Base-by-base conservation (phyloP, 768 basidiomycete genomes). In the Mrakia frigida region DNA sequence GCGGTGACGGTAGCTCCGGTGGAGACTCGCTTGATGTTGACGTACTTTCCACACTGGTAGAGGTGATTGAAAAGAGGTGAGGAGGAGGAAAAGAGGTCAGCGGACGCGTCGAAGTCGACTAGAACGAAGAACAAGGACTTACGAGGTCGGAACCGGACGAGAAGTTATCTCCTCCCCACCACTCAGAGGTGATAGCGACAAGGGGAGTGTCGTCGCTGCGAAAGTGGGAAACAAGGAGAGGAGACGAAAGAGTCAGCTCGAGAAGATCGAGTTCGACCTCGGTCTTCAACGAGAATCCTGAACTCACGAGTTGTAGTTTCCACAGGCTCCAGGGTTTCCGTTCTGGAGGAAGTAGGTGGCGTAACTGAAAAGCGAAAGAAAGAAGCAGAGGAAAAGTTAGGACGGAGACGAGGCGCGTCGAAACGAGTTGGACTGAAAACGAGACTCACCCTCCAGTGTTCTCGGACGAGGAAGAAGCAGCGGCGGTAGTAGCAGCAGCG, bases 1-100 rank as follows among this genome's bases (percentile, higher is more conserved):
- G 89, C 92, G 4, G 82, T 85, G 76, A 91, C 86, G 25, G 82
- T 81, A 82, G 88, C 87, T 69, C 87, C 85, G 83, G 88, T 23
- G 37, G 79, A 79, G 68, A 84, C 84, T 85, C 92, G 91, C 77
- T 85, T 89, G 81, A 97, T 88, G 79, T 82, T 79, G 79, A 96
- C 87, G 70, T 84, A 81, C 81, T 86, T 84, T 76, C 91, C 91
- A 81, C 95, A 97, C 79, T 88, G 85, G 16, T 3, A 41, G 11
- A 41, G 39, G 39, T 41, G 39, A 11, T 6, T 5, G 16, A 23
- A 52, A 14, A 52, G 50, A 52, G 16, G 50, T 3, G 16, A 9
- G 50, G 16, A 52, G 4, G 50, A 52, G 50, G 23, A 23, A 52
- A 16, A 23, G 50, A 52, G 16, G 5, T 5, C 9, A 52, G 50